Evolutionary conservation across 2,329 filamentous ascomycete species (phyloP), one percentile per base, ranked within the genome.

Genomic region (Epichloe gansuensis): DNA sequence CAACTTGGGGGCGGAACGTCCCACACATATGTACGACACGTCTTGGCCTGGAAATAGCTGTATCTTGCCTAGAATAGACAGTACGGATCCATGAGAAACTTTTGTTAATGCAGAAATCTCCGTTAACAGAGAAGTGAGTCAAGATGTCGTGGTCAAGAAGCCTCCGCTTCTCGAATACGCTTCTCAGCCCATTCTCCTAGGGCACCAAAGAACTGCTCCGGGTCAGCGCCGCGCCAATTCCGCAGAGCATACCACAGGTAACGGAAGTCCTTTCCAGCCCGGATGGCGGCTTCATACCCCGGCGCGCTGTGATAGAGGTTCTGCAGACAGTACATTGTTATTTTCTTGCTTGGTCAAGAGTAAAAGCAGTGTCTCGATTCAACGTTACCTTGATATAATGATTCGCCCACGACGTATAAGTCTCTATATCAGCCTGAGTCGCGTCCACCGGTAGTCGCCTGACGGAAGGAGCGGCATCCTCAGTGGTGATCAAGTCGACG

Each of bases 341-440:
- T 37, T 37, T 7, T 37, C 12, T 37, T 8, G 12, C 12, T 37
- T 2, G 6, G 34, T 37, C 12, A 12, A 37, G 12, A 37, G 34
- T 37, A 37, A 8, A 8, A 37, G 12, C 7, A 37, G 2, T 37
- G 34, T 9, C 7, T 28, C 31, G 17, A 35, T 46, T 31, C 43
- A 43, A 52, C 48, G 42, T 57, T 21, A 65, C 60, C 53, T 59
- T 58, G 48, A 61, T 56, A 52, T 64, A 65, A 23, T 61, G 56
- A 17, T 51, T 56, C 13, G 63, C 55, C 56, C 58, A 62, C 34
- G 5, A 43, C 41, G 49, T 51, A 23, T 62, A 64, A 46, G 60
- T 39, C 34, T 25, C 54, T 41, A 52, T 52, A 42, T 58, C 55
- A 3, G 55, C 49, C 3, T 50, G 34, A 8, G 39, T 56, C 23